A percentile compares a stretch with the other conserved stretches of the same genome.
Conservation (phyloP, 2,329 filamentous ascomycete species). For the Ceratocystis eucalypticola region DNA sequence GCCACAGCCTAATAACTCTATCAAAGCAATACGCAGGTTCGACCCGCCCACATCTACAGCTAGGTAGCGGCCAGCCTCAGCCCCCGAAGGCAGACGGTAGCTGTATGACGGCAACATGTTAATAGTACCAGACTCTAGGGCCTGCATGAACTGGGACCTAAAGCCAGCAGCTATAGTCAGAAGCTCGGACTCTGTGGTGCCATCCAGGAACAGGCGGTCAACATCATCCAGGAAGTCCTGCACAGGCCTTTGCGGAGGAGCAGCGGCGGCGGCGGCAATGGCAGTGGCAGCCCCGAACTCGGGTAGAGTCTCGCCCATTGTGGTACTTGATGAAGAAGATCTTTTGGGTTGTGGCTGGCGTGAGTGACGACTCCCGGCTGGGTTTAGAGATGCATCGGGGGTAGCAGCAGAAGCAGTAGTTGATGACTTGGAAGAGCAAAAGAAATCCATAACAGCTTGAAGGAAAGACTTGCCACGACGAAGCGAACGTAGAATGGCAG, state of each 20-base stretch:
- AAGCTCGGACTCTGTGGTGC: slow-evolving; percentile 33
- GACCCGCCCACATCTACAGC: slow-evolving; percentile 58
- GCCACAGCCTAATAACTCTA: slow-evolving; percentile 40
- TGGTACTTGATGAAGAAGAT: slow-evolving; percentile 16
- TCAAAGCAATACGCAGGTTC: slow-evolving; percentile 50
- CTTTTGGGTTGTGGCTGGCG: slow-evolving; percentile 8
- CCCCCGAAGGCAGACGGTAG: slow-evolving; percentile 47
- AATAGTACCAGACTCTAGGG: slow-evolving; percentile 37
- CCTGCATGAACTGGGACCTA: slow-evolving; percentile 41
- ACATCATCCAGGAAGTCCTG: slow-evolving; percentile 44
- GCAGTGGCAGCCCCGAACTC: not conserved
- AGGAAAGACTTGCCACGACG: slow-evolving; percentile 46
- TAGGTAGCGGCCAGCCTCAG: slow-evolving; percentile 45
- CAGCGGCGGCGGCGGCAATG: not conserved
- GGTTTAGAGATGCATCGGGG: slow-evolving; percentile 20
- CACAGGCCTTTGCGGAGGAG: slow-evolving; percentile 21
- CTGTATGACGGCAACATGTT: slow-evolving; percentile 56
- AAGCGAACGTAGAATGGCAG: slow-evolving; percentile 44
- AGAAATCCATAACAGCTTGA: slow-evolving; percentile 35
- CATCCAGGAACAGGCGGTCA: slow-evolving; percentile 39
- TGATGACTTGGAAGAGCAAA: slow-evolving; percentile 25
- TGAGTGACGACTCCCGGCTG: slow-evolving; percentile 5
- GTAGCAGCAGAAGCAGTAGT: slow-evolving; percentile 27
- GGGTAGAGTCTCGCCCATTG: slow-evolving; percentile 9
- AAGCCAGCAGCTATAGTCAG: slow-evolving; percentile 35